These are phyloP conservation scores for Pleodorina starrii DNA, from an alignment of 139 green algal genomes.

Conservation along the genomic window DNA sequence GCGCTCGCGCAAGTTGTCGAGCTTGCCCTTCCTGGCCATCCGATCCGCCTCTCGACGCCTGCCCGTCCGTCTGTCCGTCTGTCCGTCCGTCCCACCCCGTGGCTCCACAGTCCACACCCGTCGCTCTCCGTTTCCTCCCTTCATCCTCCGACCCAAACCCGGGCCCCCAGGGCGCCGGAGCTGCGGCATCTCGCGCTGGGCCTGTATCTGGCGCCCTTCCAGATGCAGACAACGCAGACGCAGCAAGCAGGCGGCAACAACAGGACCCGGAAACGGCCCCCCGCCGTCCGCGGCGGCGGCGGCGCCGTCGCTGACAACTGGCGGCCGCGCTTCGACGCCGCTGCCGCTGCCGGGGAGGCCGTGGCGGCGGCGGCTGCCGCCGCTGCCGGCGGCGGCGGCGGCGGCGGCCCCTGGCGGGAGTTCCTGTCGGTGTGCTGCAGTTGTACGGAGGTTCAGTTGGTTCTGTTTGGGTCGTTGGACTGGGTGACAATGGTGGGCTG, in stretches of 20 bases:
- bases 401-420: neutral
- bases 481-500: slow-evolving; percentile 8
- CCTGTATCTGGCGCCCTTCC: neutral
- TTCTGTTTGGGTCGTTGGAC: neutral
- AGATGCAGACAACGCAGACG: neutral
- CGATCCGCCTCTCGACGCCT: too few species aligned
- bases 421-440: neutral
- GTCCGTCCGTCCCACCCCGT: too few species aligned
- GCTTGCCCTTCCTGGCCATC: too few species aligned
- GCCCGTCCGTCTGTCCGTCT: too few species aligned
- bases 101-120: too few species aligned
- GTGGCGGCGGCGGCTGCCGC: neutral
- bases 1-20: too few species aligned
- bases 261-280: too few species aligned
- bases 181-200: slow-evolving; percentile 15
- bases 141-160: too few species aligned
- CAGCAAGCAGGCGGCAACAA: too few species aligned
- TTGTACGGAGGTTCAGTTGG: slow-evolving; percentile 14
- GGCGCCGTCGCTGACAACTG: neutral
- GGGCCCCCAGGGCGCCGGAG: neutral
- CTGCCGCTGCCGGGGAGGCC: neutral
- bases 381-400: neutral
- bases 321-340: neutral
- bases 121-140: too few species aligned
- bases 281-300: too few species aligned